These are phyloP conservation scores for Populus euphratica DNA, from an alignment of 345 rosid genomes.

Conservation along the genomic window DNA sequence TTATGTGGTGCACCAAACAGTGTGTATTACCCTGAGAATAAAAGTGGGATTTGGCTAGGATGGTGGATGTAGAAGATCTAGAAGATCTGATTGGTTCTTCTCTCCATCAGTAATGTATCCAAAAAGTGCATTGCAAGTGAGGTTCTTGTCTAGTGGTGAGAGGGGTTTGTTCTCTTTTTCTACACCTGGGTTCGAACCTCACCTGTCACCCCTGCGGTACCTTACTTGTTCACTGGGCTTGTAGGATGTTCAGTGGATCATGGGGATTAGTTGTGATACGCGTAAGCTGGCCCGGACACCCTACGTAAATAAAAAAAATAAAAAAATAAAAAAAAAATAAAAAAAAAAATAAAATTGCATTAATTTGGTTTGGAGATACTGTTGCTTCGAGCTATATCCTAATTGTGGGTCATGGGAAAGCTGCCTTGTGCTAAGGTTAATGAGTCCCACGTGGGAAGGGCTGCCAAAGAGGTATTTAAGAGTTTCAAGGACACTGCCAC, in stretches of 20 bases:
- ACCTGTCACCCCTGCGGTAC: no score
- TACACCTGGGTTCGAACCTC: no score
- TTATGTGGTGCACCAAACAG: background rate
- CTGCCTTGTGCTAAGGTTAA: slow-evolving; percentile 21
- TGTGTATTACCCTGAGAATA: background rate
- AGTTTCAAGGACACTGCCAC: slow-evolving; percentile 8
- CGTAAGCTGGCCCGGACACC: no score
- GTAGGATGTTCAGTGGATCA: no score
- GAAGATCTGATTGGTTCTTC: background rate
- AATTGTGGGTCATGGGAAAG: slow-evolving; percentile 21
- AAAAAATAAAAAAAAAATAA: no score
- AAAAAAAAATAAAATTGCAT: background rate
- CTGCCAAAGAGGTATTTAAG: slow-evolving; percentile 20
- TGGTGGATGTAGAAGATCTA: background rate
- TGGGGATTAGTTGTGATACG: no score
- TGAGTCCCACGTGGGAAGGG: slow-evolving; percentile 34
- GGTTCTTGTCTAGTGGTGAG: no score
- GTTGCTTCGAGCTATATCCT: background rate
- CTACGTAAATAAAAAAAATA: no score
- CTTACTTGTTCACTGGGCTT: no score
- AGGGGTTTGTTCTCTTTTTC: no score
- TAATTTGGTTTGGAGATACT: slow-evolving; percentile 1
- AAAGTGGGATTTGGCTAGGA: background rate
- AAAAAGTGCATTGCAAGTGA: no score
- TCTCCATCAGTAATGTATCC: background rate